Conservation (phyloP, 2,329 filamentous ascomycete species). For the Talaromyces marneffei region DNA sequence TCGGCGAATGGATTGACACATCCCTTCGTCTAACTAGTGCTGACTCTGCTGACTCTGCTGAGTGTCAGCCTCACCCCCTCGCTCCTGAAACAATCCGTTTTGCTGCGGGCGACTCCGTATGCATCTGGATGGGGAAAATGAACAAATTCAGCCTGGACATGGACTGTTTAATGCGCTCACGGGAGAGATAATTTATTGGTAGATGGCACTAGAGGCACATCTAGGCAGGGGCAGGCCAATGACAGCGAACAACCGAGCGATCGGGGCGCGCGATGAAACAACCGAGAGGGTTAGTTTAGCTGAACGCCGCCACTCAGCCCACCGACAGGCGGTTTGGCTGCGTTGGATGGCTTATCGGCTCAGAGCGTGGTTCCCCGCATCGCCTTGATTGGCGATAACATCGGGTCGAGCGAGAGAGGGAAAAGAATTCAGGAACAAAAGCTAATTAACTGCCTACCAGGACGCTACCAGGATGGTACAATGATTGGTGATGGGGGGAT, state of each 20-base stretch:
- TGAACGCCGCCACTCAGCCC: neutral
- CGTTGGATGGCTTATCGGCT: neutral
- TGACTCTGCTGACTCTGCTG: no score
- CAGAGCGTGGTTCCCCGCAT: neutral
- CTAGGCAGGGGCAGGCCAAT: slow-evolving; percentile 6
- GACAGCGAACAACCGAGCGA: neutral
- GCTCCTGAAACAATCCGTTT: slow-evolving; percentile 1
- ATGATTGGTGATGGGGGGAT: no score
- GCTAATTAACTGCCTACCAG: no score
- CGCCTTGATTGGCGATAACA: neutral
- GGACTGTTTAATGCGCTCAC: neutral
- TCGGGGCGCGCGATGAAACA: neutral
- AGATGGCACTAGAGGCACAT: neutral
- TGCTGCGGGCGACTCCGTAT: neutral
- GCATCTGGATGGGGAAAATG: neutral
- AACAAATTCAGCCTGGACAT: neutral
- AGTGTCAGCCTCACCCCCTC: neutral
- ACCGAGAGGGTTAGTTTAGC: neutral
- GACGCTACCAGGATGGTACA: no score
- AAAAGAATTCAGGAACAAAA: neutral
- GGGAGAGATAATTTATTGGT: neutral
- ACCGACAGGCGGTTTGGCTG: neutral
- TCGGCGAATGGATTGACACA: neutral
- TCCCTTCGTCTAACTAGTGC: neutral
- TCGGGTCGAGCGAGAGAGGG: neutral